Evolutionary conservation across 2,329 filamentous ascomycete species (phyloP).

Genomic region (Cylindrodendrum hubeiense): DNA sequence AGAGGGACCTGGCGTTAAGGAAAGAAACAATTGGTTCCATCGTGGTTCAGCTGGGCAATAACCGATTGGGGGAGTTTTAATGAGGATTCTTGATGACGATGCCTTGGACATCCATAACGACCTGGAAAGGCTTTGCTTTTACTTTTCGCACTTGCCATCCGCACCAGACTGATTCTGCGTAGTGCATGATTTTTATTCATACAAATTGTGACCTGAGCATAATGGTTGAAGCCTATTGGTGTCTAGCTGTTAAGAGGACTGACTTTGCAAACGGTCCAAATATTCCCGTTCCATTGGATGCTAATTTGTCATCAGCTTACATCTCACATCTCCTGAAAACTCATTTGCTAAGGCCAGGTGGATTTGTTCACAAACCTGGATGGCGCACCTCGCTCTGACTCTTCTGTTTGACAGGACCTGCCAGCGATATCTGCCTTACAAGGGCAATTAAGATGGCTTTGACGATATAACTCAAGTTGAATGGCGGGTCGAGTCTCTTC

Average conservation of each 20-base stretch:
- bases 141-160: constrained; percentile 3
- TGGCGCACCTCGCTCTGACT: no score
- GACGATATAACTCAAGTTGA: no score
- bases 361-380: no score
- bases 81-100: constrained; percentile 12
- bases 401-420: no score
- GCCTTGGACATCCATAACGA: not conserved
- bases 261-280: no score
- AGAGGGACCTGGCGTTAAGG: constrained; percentile 36
- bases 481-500: not conserved
- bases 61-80: constrained; percentile 1
- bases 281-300: no score
- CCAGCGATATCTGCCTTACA: not conserved
- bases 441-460: not conserved
- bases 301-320: no score
- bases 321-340: no score
- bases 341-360: no score
- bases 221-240: no score
- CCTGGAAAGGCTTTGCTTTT: constrained; percentile 5
- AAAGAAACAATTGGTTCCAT: not conserved
- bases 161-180: not conserved
- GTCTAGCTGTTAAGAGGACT: no score
- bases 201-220: not conserved
- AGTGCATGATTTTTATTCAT: constrained; percentile 15
- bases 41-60: not conserved